phyloP scores from a whole-genome alignment of 2,329 filamentous ascomycete genomes.

The Gremmenia infestans region DNA sequence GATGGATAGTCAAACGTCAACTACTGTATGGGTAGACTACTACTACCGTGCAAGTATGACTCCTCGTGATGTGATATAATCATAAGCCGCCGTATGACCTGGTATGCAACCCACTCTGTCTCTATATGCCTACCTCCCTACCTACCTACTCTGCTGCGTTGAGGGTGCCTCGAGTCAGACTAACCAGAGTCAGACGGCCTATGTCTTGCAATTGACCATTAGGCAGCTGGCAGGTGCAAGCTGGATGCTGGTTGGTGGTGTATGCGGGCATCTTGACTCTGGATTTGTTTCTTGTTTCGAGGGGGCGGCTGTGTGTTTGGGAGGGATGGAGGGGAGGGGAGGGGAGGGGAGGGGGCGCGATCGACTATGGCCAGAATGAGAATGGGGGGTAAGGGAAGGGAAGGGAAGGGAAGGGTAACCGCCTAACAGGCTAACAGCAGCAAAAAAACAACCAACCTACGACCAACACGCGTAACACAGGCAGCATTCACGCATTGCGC shows the following conservation, averaged over 20 bases:
- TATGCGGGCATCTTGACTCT: background rate
- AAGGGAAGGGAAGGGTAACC: background rate
- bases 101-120: constrained; percentile 8
- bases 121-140: too few species aligned
- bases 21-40: too few species aligned
- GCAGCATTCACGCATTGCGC: too few species aligned
- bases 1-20: constrained; percentile 3
- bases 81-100: constrained; percentile 22
- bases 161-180: background rate
- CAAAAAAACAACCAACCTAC: too few species aligned
- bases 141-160: background rate
- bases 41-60: constrained; percentile 7
- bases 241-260: background rate
- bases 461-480: too few species aligned
- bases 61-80: constrained; percentile 16
- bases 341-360: background rate
- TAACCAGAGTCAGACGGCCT: background rate
- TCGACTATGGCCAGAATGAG: background rate
- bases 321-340: background rate
- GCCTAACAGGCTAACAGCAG: background rate
- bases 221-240: background rate
- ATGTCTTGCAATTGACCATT: background rate
- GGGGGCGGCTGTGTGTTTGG: background rate
- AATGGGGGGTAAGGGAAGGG: background rate
- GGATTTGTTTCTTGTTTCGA: background rate